Base-by-base conservation (phyloP, 169 alveolate genomes). In the Plasmodium reichenowi region DNA sequence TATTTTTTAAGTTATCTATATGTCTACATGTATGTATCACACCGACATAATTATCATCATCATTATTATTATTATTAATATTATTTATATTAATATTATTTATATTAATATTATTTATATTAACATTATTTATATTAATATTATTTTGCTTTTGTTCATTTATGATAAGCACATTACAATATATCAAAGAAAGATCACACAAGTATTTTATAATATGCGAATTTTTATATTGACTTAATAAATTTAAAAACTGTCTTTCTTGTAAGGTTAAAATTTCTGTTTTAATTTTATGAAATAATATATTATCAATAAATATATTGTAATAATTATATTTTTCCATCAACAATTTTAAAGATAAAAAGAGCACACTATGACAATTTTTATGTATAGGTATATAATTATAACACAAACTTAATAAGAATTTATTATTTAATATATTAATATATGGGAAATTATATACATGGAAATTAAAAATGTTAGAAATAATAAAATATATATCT, bases 111-210 rank as follows among this genome's bases (percentile, higher is more conserved):
- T 6, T 5, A 56, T 56, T 13, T 15, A 5, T 56, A 54, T 20
- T 54, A n/a, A 1, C 3, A 26, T 26, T 26, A 26, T 26, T 26
- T 2, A 2, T 26, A 26, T 2, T 26, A 26, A 26, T 26, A 2
- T 26, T 26, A 26, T 26, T 26, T 26, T 26, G 38, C 8, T 6
- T 4, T 10, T 7, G 12, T 1, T 15, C 24, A 9, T 13, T 2
- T 64, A 48, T 29, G 38, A 10, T 38, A 15, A 32, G 38, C 8
- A 78, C 52, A 47, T 78, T 48, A 59, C 26, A 48, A 58, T 78
- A 78, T 12, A 78, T 71, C 62, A 78, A 78, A 47, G 89, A 78
- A 78, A 78, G 50, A 71, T 78, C 89, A 24, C 89, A 78, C n/a
- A 78, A 45, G 45, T 78, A 78, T n/a, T 66, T 78, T 12, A 52